Evolutionary conservation across 306 rosid genomes (phyloP).

Genomic region (Luffa acutangula): DNA sequence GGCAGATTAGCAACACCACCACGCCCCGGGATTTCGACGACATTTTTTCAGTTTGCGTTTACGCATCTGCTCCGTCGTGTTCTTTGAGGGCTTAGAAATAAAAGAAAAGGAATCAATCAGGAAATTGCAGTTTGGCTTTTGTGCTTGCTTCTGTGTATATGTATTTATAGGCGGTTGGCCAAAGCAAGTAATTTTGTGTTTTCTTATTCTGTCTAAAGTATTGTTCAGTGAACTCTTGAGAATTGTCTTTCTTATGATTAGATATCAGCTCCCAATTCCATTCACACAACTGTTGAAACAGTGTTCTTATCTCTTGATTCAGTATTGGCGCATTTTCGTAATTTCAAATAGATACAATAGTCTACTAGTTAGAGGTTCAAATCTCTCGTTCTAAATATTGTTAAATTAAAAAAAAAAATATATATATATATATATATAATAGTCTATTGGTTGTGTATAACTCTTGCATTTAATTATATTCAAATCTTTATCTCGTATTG

Average conservation of each 20-base stretch:
- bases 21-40: background rate
- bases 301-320: background rate
- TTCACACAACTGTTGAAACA: background rate
- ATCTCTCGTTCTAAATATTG: no score
- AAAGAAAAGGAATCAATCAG: background rate
- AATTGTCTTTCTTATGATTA: background rate
- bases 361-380: no score
- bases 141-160: background rate
- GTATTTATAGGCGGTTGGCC: background rate
- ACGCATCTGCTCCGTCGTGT: background rate
- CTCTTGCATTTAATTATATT: no score
- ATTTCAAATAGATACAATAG: no score
- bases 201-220: background rate
- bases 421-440: no score
- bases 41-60: background rate
- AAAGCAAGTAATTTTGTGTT: background rate
- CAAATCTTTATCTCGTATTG: no score
- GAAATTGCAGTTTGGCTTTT: background rate
- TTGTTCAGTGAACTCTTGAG: background rate
- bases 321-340: no score
- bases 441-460: no score
- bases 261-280: background rate
- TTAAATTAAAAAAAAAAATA: no score
- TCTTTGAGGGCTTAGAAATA: background rate
- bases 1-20: background rate